A percentile compares a stretch with the other conserved stretches of the same genome.
Conservation (phyloP, 2,329 filamentous ascomycete species). For the Colletotrichum sp. region DNA sequence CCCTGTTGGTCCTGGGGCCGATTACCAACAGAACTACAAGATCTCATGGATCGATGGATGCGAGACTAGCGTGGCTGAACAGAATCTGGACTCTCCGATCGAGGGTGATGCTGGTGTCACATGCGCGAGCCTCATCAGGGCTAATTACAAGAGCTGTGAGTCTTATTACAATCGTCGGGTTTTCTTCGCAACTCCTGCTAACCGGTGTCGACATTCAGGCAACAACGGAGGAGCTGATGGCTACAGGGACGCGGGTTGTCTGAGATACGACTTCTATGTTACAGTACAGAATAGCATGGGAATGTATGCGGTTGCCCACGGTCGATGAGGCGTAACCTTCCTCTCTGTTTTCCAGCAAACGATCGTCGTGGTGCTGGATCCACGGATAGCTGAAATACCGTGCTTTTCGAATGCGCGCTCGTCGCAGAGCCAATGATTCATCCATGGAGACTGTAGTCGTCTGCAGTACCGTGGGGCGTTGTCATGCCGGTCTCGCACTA, state of each 20-base stretch:
- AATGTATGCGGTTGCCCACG: background rate
- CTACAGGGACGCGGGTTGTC: background rate
- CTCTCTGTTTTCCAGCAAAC: background rate
- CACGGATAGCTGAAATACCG: background rate
- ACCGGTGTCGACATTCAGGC: background rate
- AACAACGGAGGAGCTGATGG: background rate
- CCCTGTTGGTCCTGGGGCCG: background rate
- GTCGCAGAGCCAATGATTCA: constrained; percentile 5
- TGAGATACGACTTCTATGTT: background rate
- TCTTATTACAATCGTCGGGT: too few relatives aligned
- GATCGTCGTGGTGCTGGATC: background rate
- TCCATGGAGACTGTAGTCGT: background rate
- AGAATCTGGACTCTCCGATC: too few relatives aligned
- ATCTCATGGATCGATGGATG: background rate
- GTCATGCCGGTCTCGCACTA: background rate
- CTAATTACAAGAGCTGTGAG: too few relatives aligned
- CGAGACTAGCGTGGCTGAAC: background rate
- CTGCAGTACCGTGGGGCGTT: background rate
- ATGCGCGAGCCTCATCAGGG: too few relatives aligned
- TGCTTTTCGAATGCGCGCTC: background rate
- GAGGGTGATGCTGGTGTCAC: too few relatives aligned
- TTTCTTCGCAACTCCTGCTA: background rate
- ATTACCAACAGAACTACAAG: background rate
- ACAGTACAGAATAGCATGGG: background rate
- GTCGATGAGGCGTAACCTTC: background rate